Evolutionary conservation across 2,329 filamentous ascomycete genomes (phyloP).

Genomic region (Aspergillus fijiensis): DNA sequence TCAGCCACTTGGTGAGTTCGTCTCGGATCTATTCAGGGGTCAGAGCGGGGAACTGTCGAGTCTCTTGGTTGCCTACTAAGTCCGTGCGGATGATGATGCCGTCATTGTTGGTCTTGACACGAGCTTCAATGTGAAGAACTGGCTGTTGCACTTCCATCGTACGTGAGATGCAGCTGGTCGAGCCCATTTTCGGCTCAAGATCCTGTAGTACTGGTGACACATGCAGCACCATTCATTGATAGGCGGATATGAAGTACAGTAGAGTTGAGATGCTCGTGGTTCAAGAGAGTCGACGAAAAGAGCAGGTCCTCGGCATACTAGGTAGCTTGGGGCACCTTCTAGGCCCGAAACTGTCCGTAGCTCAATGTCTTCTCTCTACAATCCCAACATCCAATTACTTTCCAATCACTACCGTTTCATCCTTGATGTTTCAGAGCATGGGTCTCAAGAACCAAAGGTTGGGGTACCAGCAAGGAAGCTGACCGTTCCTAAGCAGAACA

Average conservation of each 20-base stretch:
- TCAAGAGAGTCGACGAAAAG: no score
- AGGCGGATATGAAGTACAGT: background rate
- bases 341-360: no score
- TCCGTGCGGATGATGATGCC: constrained; percentile 33
- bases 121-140: constrained; percentile 41
- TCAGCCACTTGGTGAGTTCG: constrained; percentile 40
- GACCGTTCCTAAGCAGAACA: no score
- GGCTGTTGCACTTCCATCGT: constrained; percentile 24
- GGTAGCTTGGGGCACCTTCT: no score
- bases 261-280: background rate
- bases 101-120: constrained; percentile 29
- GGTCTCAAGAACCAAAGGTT: no score
- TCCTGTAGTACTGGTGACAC: no score
- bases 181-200: background rate
- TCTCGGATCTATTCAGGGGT: constrained; percentile 31
- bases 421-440: no score
- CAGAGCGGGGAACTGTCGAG: background rate
- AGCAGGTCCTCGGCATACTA: no score
- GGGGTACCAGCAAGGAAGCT: no score
- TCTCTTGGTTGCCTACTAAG: constrained; percentile 21
- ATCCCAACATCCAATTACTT: no score
- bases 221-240: background rate
- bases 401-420: no score
- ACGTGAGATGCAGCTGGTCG: background rate
- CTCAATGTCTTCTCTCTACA: no score